These are phyloP conservation scores for Phaffomyces antillensis DNA, from an alignment of 805 yeast genomes.

Conservation along the genomic window DNA sequence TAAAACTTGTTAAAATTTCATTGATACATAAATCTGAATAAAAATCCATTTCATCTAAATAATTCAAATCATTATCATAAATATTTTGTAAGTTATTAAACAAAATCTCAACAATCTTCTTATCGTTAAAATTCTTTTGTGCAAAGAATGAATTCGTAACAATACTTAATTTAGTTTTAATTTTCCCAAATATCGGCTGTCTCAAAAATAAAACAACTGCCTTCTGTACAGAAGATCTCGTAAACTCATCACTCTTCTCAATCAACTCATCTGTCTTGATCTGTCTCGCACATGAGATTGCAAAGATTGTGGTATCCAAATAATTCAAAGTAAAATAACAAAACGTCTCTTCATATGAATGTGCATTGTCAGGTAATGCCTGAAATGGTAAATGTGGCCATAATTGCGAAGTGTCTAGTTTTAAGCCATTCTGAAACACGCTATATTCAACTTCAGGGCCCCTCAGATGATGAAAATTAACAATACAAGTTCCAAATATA, in stretches of 20 bases:
- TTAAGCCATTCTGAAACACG: constrained; percentile 34
- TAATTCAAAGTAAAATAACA: constrained; percentile 80
- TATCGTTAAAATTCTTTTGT: constrained; percentile 72
- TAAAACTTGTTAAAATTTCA: constrained; percentile 52
- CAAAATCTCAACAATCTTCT: constrained; percentile 56
- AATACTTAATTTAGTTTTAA: constrained; percentile 84
- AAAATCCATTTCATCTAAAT: constrained; percentile 46
- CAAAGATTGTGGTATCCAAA: constrained; percentile 69
- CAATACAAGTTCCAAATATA: constrained; percentile 80
- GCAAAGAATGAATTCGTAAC: constrained; percentile 81
- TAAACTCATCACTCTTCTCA: constrained; percentile 53
- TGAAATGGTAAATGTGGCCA: constrained; percentile 93
- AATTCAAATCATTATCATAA: constrained; percentile 24
- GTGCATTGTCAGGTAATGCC: constrained; percentile 94
- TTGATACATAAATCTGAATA: constrained; percentile 71
- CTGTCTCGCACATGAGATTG: constrained; percentile 89
- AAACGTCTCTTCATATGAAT: constrained; percentile 87
- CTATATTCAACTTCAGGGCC: constrained; percentile 97
- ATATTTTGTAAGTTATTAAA: constrained; percentile 55
- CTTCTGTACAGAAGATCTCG: constrained; percentile 86
- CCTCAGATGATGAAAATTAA: constrained; percentile 85
- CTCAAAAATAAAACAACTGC: constrained; percentile 81
- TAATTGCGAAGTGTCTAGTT: constrained; percentile 24
- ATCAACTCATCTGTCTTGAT: constrained; percentile 55
- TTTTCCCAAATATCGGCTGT: constrained; percentile 81